Conservation (phyloP, 2,329 filamentous ascomycete genomes). For the Pestalotiopsis sp. region DNA sequence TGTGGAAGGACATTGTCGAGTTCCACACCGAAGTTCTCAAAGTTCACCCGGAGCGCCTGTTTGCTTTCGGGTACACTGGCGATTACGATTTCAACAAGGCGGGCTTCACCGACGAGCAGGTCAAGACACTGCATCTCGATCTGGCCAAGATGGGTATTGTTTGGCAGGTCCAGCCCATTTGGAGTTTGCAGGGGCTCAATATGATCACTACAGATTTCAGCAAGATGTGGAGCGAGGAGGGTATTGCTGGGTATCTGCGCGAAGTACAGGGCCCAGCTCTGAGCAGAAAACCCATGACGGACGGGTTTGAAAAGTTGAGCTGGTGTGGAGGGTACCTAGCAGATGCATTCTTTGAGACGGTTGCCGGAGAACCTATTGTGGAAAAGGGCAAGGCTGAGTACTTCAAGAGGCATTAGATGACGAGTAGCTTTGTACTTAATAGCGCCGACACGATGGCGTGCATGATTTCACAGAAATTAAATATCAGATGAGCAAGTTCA, state of each 20-base stretch:
- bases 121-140: slow-evolving; percentile 32
- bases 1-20: slow-evolving; percentile 36
- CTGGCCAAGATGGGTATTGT: slow-evolving; percentile 38
- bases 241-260: slow-evolving; percentile 36
- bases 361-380: slow-evolving; percentile 27
- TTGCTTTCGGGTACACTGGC: slow-evolving; percentile 40
- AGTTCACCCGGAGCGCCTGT: slow-evolving; percentile 35
- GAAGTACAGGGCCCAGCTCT: slow-evolving; percentile 27
- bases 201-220: slow-evolving; percentile 34
- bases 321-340: slow-evolving; percentile 36
- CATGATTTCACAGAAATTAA: not conserved
- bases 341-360: slow-evolving; percentile 37
- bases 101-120: slow-evolving; percentile 32
- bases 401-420: slow-evolving; percentile 10
- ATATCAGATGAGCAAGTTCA: not conserved
- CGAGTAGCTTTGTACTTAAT: not conserved
- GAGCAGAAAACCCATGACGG: slow-evolving; percentile 24
- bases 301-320: slow-evolving; percentile 37
- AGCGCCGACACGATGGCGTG: not conserved
- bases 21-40: slow-evolving; percentile 37
- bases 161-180: slow-evolving; percentile 44
- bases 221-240: slow-evolving; percentile 33
- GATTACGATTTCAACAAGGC: slow-evolving; percentile 36
- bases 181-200: slow-evolving; percentile 36
- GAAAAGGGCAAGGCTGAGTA: not conserved